Base-by-base conservation (phyloP, 495 filamentous ascomycete species). In the Daldinia childiae region DNA sequence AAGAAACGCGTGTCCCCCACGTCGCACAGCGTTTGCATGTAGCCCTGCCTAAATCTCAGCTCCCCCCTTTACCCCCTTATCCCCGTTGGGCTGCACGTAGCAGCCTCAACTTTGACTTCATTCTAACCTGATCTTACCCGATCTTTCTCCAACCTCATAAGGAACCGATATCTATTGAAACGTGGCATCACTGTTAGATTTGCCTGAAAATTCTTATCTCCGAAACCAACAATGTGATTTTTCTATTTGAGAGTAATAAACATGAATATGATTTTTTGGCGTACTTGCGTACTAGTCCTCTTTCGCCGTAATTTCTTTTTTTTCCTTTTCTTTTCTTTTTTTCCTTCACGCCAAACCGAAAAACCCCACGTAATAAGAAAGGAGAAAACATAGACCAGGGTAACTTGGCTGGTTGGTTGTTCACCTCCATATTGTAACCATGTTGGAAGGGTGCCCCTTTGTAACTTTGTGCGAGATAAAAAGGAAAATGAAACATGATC, bases 21-120 rank as follows among this genome's bases (percentile, higher is more conserved):
- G 70, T 73, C 54, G 65, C 70, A 73, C 70, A 62, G 70, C 70
- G 70, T 73, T 73, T 73, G 70, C 54, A 65, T 39, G 61, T 65
- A 73, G 65, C 70, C 70, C 65, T 73, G 70, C 70, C 70, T 73
- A 58, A 73, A 59, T 55, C 50, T 73, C 70, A 65, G 56, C 65
- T 73, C 50, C 41, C 34, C 27, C 27, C 27, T 6, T 29, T 6
- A 6, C 27, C 27, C 27, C 27, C 27, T 36, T 12, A 12, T 11
- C 32, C 11, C 36, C 56, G 60, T 68, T 73, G 60, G 70, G 70
- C 64, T 62, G 64, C 64, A 64, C 64, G 60, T 56, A 57, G 64
- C 69, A 72, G 69, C 70, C 70, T 73, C 70, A 73, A 73, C 70
- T 73, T 68, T 65, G 70, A 73, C 70, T 65, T 73, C 70, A 73